phyloP scores from a whole-genome alignment of 2,329 filamentous ascomycete species.

The Fusarium camptoceras region DNA sequence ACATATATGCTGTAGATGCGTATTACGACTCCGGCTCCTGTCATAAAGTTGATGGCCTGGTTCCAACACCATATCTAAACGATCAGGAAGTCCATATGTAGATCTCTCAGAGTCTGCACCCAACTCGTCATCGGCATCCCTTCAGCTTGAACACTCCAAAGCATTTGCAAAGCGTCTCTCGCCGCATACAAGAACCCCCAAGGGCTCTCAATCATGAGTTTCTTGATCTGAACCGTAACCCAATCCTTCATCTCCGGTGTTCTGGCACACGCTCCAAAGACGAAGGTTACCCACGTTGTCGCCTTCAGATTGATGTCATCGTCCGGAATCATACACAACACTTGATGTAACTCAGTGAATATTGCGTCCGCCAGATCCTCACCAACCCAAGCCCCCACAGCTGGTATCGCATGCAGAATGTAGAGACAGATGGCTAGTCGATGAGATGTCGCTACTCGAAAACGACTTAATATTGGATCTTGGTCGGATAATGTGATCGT shows the following conservation, averaged over 20 bases:
- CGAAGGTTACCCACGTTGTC: constrained; percentile 67
- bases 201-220: constrained; percentile 55
- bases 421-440: constrained; percentile 60
- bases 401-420: constrained; percentile 55
- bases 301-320: constrained; percentile 67
- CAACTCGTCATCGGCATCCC: constrained; percentile 51
- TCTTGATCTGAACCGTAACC: constrained; percentile 60
- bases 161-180: constrained; percentile 57
- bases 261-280: constrained; percentile 64
- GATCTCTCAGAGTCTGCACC: constrained; percentile 58
- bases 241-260: constrained; percentile 58
- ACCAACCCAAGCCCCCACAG: constrained; percentile 42
- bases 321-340: constrained; percentile 60
- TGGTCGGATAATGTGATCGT: constrained; percentile 52
- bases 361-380: constrained; percentile 51
- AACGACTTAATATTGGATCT: constrained; percentile 52
- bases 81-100: constrained; percentile 58
- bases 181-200: constrained; percentile 64
- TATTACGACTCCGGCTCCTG: too few species aligned
- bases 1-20: background rate
- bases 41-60: background rate
- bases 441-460: constrained; percentile 58
- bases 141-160: constrained; percentile 57
- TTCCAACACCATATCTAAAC: constrained; percentile 40
- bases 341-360: constrained; percentile 59